Percentiles rank a stretch among this genome's conserved stretches.
Conservation (phyloP, 2,329 filamentous ascomycete species). For the Penicillium sp. region DNA sequence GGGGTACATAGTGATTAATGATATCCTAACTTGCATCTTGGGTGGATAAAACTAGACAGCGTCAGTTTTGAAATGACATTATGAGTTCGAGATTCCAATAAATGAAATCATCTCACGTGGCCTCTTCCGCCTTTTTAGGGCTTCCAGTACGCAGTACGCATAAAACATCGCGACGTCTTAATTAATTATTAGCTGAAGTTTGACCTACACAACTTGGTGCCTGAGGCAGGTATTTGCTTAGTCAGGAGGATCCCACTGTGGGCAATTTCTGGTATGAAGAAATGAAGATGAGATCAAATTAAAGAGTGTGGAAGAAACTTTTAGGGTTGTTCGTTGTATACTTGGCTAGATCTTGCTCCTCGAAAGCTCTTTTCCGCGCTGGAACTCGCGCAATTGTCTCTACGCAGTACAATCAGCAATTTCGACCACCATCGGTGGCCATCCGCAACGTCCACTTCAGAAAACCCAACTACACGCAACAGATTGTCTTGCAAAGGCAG, state of each 20-base stretch:
- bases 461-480: not conserved
- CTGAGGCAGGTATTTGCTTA: slow-evolving; percentile 7
- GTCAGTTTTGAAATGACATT: slow-evolving; percentile 8
- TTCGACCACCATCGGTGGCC: not conserved
- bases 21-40: slow-evolving; percentile 4
- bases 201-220: too few species aligned
- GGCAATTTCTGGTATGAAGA: slow-evolving; percentile 19
- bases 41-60: slow-evolving; percentile 6
- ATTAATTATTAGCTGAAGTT: too few species aligned
- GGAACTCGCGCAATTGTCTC: not conserved
- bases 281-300: slow-evolving; percentile 4
- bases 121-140: too few species aligned
- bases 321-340: not conserved
- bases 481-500: not conserved
- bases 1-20: not conserved
- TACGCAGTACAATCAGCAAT: not conserved
- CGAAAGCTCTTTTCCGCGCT: too few species aligned
- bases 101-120: not conserved
- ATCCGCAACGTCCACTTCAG: not conserved
- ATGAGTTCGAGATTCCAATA: not conserved
- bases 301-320: not conserved
- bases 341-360: not conserved
- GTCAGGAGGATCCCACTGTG: slow-evolving; percentile 15
- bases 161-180: too few species aligned
- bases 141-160: too few species aligned